Conservation (phyloP, 2,329 filamentous ascomycete species). For the Keithomyces neogunnii region DNA sequence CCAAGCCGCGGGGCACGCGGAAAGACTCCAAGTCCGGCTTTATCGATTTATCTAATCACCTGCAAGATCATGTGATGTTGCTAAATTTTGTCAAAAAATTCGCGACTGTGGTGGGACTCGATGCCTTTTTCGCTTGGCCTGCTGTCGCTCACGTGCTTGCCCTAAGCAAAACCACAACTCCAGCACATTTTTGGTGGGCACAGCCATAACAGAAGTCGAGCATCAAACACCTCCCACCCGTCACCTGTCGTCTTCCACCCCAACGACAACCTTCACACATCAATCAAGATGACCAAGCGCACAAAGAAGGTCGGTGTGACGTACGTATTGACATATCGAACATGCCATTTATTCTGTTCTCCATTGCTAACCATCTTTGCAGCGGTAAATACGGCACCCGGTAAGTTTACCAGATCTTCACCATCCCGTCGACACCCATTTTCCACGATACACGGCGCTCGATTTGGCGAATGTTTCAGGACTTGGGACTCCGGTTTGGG, state of each 20-base stretch:
- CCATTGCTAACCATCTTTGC: conserved; percentile 21
- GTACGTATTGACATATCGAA: conserved; percentile 23
- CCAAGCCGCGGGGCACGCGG: background rate
- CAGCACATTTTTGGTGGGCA: conserved; percentile 24
- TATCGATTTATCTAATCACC: background rate
- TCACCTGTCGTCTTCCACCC: conserved; percentile 24
- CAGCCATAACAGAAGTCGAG: conserved; percentile 21
- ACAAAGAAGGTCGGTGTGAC: conserved; percentile 98
- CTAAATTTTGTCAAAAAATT: background rate
- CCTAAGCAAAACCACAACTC: conserved; percentile 34
- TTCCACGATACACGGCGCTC: conserved; percentile 3
- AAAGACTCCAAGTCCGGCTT: background rate
- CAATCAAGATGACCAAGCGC: conserved; percentile 83
- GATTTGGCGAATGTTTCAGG: background rate
- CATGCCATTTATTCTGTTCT: conserved; percentile 2
- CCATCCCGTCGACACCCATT: background rate
- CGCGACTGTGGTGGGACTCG: background rate
- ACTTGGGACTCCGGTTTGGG: background rate
- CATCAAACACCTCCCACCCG: conserved; percentile 21
- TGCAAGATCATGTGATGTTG: conserved; percentile 2
- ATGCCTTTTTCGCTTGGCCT: conserved; percentile 14
- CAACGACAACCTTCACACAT: conserved; percentile 26
- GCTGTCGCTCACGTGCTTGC: conserved; percentile 30
- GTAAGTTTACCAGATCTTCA: conserved; percentile 42
- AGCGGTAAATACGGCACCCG: conserved; percentile 89